These are phyloP conservation scores for Acarospora socialis DNA, from an alignment of 2,329 filamentous ascomycete genomes.

Conservation along the genomic window DNA sequence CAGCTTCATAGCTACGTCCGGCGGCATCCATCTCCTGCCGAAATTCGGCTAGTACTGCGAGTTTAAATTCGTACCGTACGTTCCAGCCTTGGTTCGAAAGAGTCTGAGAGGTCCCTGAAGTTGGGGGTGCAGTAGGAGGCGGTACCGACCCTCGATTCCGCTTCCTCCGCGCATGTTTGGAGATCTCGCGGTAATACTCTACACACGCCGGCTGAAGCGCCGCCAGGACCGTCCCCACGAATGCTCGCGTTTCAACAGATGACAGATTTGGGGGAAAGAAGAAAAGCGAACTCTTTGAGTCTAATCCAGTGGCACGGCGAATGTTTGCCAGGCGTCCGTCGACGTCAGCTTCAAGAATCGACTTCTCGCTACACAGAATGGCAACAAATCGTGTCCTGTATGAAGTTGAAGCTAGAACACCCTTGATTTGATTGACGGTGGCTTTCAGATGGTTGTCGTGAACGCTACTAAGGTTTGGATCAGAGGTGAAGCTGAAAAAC, in stretches of 20 bases:
- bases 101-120: constrained; percentile 69
- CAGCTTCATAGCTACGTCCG: constrained; percentile 70
- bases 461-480: constrained; percentile 59
- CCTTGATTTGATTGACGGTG: constrained; percentile 68
- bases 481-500: constrained; percentile 64
- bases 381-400: constrained; percentile 68
- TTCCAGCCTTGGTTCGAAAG: constrained; percentile 82
- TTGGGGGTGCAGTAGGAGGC: constrained; percentile 68
- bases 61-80: constrained; percentile 87
- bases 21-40: constrained; percentile 85
- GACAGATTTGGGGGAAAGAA: constrained; percentile 65
- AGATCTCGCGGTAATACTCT: constrained; percentile 88
- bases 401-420: constrained; percentile 40
- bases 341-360: constrained; percentile 43
- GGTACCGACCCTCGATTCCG: constrained; percentile 64
- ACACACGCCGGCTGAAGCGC: constrained; percentile 59
- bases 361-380: constrained; percentile 61
- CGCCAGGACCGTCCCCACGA: constrained; percentile 57
- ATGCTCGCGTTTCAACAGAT: constrained; percentile 54
- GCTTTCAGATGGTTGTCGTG: constrained; percentile 77
- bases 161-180: constrained; percentile 84
- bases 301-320: constrained; percentile 62
- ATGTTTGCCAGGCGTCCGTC: constrained; percentile 71
- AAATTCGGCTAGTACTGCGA: constrained; percentile 81
- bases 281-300: constrained; percentile 67